A percentile compares a stretch with the other conserved stretches of the same genome.
Conservation (phyloP, 768 basidiomycete species). For the Mycena polygramma region DNA sequence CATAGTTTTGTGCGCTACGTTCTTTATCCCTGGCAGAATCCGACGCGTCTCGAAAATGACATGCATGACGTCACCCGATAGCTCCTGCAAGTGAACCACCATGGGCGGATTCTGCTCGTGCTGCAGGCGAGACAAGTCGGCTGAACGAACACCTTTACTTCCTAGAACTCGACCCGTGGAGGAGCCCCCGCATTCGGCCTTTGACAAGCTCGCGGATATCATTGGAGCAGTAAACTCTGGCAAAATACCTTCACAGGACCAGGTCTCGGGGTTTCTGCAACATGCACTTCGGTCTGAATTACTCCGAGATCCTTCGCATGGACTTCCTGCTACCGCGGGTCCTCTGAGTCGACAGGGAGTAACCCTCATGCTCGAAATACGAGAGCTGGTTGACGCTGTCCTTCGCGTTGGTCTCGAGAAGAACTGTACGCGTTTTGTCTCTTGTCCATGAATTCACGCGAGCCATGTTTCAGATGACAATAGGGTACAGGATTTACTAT, state of each 20-base stretch:
- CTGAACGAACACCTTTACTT: conserved; percentile 41
- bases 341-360: conserved; percentile 47
- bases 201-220: conserved; percentile 52
- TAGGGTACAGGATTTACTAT: conserved; percentile 54
- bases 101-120: conserved; percentile 36
- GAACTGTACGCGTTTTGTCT: conserved; percentile 46
- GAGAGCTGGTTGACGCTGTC: conserved; percentile 47
- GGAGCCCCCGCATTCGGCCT: conserved; percentile 25
- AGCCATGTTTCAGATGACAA: conserved; percentile 47
- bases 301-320: conserved; percentile 32
- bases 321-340: conserved; percentile 39
- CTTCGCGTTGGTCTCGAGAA: conserved; percentile 54
- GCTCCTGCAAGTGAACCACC: neutral
- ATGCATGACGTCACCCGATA: conserved; percentile 18
- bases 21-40: too few relatives aligned
- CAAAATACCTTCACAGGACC: conserved; percentile 56
- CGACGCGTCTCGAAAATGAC: too few relatives aligned
- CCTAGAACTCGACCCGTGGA: conserved; percentile 15
- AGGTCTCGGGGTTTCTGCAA: conserved; percentile 46
- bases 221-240: conserved; percentile 53
- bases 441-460: neutral
- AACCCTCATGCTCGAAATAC: conserved; percentile 45
- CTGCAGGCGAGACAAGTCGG: conserved; percentile 32
- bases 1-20: too few relatives aligned
- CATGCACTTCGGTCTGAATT: conserved; percentile 45